Base-by-base conservation (phyloP, 2,329 filamentous ascomycete species). In the Colletotrichum acutatum region DNA sequence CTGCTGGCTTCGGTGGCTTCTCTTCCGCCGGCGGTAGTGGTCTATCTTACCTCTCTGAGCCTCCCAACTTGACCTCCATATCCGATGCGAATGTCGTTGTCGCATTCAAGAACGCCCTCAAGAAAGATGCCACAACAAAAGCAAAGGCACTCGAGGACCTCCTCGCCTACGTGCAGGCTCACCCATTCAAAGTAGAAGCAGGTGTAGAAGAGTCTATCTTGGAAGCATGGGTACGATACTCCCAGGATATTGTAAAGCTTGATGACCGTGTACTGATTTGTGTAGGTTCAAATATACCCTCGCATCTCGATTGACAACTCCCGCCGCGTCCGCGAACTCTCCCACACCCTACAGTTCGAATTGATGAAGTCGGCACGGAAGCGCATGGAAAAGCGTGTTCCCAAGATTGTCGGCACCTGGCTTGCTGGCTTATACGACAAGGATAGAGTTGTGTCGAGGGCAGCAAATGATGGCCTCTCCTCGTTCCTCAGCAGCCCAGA, bases 121-220 rank as follows among this genome's bases (percentile, higher is more conserved):
- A 98, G 84, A 97, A 97, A 83, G 96, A 98, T 84, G 93, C 92
- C 78, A 97, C 91, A 12, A 99, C 97, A 49, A 97, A 98, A 81
- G 89, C 93, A 8, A 98, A 96, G 81, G 96, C 94, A 0, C 85
- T 99, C 32, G 95, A 98, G 77, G 96, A 98, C 65, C 84, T 99
- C 24, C 87, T 94, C 60, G 81, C 88, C 42, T 89, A 93, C 79
- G 85, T 94, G 52, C 86, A 88, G 75, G 82, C 83, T 14, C 88
- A 85, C 81, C 87, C 82, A 54, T 87, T 80, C 80, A 89, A 87
- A 74, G 78, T 86, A 68, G 85, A 88, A 76, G 90, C 88, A 30
- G 92, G 91, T 37, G 85, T 93, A 22, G 95, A 98, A 78, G 94
- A 98, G 77, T 87, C 91, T 12, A 84, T 98, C n/a, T 83, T 98